Conservation (phyloP, 2,329 filamentous ascomycete genomes). For the Penicillium sp. region DNA sequence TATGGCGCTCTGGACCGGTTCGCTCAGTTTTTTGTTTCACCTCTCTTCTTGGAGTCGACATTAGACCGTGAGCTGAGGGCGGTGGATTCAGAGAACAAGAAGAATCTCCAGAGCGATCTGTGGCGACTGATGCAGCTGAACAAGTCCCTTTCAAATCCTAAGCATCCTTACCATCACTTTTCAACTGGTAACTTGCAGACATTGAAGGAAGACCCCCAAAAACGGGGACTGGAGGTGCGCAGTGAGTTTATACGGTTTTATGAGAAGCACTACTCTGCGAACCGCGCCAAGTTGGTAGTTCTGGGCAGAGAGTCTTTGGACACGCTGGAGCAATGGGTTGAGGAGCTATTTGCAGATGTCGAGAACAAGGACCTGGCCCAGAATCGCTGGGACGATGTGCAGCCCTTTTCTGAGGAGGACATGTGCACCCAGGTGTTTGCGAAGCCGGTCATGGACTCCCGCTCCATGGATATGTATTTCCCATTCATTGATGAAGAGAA, state of each 20-base stretch:
- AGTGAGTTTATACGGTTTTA: conserved; percentile 94
- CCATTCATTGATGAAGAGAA: conserved; percentile 81
- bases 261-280: conserved; percentile 84
- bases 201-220: conserved; percentile 76
- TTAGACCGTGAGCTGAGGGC: conserved; percentile 83
- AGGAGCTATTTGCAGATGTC: conserved; percentile 76
- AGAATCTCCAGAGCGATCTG: conserved; percentile 86
- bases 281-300: conserved; percentile 88
- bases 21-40: conserved; percentile 88
- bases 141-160: conserved; percentile 81
- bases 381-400: conserved; percentile 64
- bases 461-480: conserved; percentile 76
- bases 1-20: conserved; percentile 86
- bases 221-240: conserved; percentile 76
- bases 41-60: conserved; percentile 79
- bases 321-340: conserved; percentile 77
- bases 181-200: conserved; percentile 86
- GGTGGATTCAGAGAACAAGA: conserved; percentile 96
- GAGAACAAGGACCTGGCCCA: conserved; percentile 75
- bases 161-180: conserved; percentile 87
- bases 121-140: conserved; percentile 87
- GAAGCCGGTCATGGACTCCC: conserved; percentile 86
- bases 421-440: conserved; percentile 73
- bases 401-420: conserved; percentile 59
- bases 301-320: conserved; percentile 79